Conservation (phyloP, 164 flowering plant species). For the Tetrastigma voinierianum region DNA sequence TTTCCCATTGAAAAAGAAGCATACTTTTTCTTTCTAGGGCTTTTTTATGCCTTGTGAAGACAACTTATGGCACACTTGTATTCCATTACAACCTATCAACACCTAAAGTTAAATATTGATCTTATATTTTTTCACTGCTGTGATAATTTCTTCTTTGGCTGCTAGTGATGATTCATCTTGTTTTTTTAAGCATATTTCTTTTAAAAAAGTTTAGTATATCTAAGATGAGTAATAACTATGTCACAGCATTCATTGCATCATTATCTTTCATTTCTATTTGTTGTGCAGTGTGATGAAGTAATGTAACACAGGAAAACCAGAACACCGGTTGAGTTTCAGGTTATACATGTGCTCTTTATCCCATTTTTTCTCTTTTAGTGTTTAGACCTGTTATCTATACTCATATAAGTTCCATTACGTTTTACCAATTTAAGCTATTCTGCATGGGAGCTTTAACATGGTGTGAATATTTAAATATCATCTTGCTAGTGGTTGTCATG, state of each 20-base stretch:
- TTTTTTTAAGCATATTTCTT: not conserved
- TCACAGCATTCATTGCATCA: not conserved
- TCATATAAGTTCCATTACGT: not conserved
- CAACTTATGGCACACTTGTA: too few relatives aligned
- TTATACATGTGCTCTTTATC: constrained; percentile 12
- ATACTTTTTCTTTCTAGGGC: too few relatives aligned
- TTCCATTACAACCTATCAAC: too few relatives aligned
- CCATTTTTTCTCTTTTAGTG: not conserved
- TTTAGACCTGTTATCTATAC: not conserved
- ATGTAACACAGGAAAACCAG: constrained; percentile 39
- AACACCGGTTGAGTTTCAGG: constrained; percentile 74
- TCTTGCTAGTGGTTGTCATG: too few relatives aligned
- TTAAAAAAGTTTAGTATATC: not conserved
- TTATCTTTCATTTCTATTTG: not conserved
- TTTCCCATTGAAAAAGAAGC: too few relatives aligned
- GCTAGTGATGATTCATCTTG: not conserved
- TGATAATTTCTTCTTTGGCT: too few relatives aligned
- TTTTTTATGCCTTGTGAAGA: too few relatives aligned
- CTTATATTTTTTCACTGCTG: too few relatives aligned
- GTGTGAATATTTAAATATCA: too few relatives aligned
- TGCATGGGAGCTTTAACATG: too few relatives aligned
- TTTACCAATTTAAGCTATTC: not conserved
- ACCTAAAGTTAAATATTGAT: too few relatives aligned
- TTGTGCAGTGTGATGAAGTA: constrained; percentile 71
- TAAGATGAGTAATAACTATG: too few relatives aligned